Conservation (phyloP, 1,139 yeast species). For the Candida tetrigidarum region DNA sequence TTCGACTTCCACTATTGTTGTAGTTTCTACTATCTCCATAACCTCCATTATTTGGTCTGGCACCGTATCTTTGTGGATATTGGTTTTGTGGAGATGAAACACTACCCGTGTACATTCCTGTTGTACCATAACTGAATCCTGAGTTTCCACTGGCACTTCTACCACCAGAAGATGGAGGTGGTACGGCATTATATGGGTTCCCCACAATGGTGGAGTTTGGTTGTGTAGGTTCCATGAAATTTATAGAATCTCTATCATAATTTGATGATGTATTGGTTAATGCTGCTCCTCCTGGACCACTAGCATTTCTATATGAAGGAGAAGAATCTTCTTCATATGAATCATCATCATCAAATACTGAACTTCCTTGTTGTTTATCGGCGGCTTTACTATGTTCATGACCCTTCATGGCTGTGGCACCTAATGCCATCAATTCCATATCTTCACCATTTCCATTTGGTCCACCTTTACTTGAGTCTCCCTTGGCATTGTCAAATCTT, state of each 20-base stretch:
- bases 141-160: slow-evolving; percentile 6
- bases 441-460: slow-evolving; percentile 45
- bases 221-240: slow-evolving; percentile 44
- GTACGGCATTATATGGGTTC: slow-evolving; percentile 37
- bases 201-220: slow-evolving; percentile 51
- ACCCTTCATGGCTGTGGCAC: slow-evolving; percentile 86
- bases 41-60: not conserved
- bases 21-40: not conserved
- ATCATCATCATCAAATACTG: slow-evolving; percentile 32
- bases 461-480: slow-evolving; percentile 30
- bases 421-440: slow-evolving; percentile 84
- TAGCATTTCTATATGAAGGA: slow-evolving; percentile 5
- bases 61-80: slow-evolving; percentile 8
- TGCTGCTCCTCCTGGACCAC: slow-evolving; percentile 11
- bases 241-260: slow-evolving; percentile 35
- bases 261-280: slow-evolving; percentile 14
- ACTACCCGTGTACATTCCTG: slow-evolving; percentile 16
- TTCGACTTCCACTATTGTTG: not conserved
- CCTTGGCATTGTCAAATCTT: slow-evolving; percentile 58
- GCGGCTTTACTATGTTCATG: slow-evolving; percentile 50
- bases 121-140: slow-evolving; percentile 19
- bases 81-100: slow-evolving; percentile 16
- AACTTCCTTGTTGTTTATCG: slow-evolving; percentile 26
- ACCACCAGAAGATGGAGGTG: slow-evolving; percentile 4
- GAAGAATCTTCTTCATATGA: slow-evolving; percentile 29